Evolutionary conservation across 441 rosid genomes (phyloP), one percentile per base, ranked within the genome.

Genomic region (Arabidopsis hybrid): DNA sequence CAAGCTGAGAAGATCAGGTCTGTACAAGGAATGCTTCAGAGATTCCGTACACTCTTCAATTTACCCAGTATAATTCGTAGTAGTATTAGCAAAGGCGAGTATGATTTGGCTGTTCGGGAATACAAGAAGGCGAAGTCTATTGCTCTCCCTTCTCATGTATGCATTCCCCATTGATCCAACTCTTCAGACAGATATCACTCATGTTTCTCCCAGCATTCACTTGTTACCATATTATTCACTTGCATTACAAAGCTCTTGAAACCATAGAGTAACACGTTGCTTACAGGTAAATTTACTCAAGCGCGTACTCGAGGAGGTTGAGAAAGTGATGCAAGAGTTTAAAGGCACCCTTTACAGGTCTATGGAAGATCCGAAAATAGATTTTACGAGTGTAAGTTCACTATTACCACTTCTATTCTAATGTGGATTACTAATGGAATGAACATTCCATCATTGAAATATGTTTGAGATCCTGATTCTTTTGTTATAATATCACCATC

Each of bases 1-100:
- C 99, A 95, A 87, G 88, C 99, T 60, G 99, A 95, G 92, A 95
- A 91, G 85, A 93, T 95, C 75, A 83, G 98, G 74, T 90, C 99
- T 78, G 97, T 92, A 78, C 99, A 95, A 86, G 99, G 98, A 71
- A 95, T 92, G 95, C 92, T 95, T 76, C 98, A 92, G 86, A 91
- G 99, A 66, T 95, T 95, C 71, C 90, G 95, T 21, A 92, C 96
- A 16, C 87, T 95, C 52, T 92, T 95, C 80, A 95, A 92, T 79
- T 84, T 95, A 84, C 95, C 97, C 46, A 91, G 98, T 81, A 89
- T 93, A 26, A 93, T 95, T 75, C 94, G 98, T 71, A 90, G 80
- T 56, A 90, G 88, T 85, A 93, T 95, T 72, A 85, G 92, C 74
- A 95, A 92, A 87, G 98, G 99, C 65, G 98, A 92, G 87, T 84